Evolutionary conservation across 2,329 filamentous ascomycete species (phyloP), one percentile per base, ranked within the genome.

Genomic region (Sphaerulina vaccinii): DNA sequence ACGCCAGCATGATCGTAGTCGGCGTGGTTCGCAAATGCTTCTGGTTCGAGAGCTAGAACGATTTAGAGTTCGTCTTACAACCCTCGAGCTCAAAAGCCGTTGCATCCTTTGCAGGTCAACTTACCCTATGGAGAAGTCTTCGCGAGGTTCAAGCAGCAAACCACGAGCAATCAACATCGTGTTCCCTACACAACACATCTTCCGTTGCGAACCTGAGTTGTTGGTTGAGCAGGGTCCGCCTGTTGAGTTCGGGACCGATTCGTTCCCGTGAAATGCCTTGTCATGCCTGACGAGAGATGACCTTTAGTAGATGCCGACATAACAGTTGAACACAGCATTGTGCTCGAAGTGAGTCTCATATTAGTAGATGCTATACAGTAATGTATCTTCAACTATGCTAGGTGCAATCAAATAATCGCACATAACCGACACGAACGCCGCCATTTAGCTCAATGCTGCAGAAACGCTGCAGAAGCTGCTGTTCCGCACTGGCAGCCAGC

Each of bases 401-500:
- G 27, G n/a, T 10, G 27, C 27, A 32, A 32, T 13, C 27, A 3
- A 3, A 11, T 1, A 29, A 29, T 32, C 9, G 27, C 10, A 11
- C 27, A 32, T 13, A 32, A 16, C 11, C 15, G 16, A 37, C n/a
- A 37, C 9, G 15, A 16, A 16, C 35, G 35, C 13, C n/a, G n/a
- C 35, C n/a, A 19, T 15, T 8, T 6, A 5, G 15, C 35, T 32
- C 7, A 13, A 46, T 2, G 18, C 15, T 9, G n/a, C 9, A 36
- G n/a, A 37, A 22, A 36, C n/a, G 21, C 32, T 50, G 23, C 40
- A 36, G 32, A 40, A 49, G 24, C 40, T 50, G 48, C 48, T 50
- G 48, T 44, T 37, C 48, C 48, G 48, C 48, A 42, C 48, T 50
- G 39, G 48, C 48, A 50, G 48, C 48, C 48, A 50, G 40, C 48